phyloP scores from a whole-genome alignment of 176 grass and related monocot genomes.

The Paspalum notatum region DNA sequence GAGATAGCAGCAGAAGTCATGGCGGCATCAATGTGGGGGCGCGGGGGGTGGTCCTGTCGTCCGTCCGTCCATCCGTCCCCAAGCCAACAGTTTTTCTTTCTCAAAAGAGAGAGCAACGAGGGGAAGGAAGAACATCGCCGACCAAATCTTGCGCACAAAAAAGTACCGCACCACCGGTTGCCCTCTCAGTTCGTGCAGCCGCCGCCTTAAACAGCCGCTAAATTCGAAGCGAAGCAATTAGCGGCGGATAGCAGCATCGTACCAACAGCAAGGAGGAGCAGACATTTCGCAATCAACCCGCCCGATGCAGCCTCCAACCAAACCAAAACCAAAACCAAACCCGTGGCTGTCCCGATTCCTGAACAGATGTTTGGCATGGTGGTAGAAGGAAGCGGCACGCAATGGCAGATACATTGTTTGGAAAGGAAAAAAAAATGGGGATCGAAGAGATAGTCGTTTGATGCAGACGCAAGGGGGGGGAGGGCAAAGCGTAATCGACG shows the following conservation, averaged over 20 bases:
- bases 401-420: not conserved
- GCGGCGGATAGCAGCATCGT: not conserved
- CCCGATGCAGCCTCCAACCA: not conserved
- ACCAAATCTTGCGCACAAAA: conserved; percentile 37
- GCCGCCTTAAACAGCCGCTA: conserved; percentile 38
- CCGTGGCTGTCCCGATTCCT: not conserved
- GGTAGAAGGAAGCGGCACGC: conserved; percentile 2
- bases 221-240: not conserved
- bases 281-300: not conserved
- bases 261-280: not conserved
- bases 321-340: not conserved
- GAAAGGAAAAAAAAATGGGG: not conserved
- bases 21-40: conserved; percentile 42
- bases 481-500: too few species aligned
- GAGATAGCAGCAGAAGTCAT: conserved; percentile 37
- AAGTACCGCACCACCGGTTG: not conserved
- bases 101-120: not conserved
- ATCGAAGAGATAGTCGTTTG: not conserved
- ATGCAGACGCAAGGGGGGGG: not conserved
- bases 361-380: not conserved
- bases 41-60: conserved; percentile 39
- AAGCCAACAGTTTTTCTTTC: not conserved
- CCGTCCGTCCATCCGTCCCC: too few species aligned
- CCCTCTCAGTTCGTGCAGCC: conserved; percentile 20
- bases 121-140: not conserved